These are phyloP conservation scores for Quercus glauca DNA, from an alignment of 306 rosid species.

Conservation along the genomic window DNA sequence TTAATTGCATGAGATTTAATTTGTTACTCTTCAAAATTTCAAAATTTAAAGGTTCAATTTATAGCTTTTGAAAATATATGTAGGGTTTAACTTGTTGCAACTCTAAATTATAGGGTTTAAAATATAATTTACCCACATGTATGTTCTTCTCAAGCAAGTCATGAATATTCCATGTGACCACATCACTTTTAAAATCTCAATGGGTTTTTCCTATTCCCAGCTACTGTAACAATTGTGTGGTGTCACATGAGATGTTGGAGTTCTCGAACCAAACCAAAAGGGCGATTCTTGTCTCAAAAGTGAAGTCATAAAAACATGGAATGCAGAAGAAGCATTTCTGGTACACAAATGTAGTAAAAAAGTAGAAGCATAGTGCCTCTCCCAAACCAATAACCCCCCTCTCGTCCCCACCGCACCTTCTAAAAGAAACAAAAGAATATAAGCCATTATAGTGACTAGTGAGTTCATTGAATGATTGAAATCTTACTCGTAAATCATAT, in stretches of 20 bases:
- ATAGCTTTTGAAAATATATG: too few species aligned
- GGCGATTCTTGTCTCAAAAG: neutral
- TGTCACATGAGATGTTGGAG: neutral
- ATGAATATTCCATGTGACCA: too few species aligned
- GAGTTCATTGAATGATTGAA: constrained; percentile 7
- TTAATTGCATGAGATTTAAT: too few species aligned
- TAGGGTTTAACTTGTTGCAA: too few species aligned
- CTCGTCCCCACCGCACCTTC: neutral
- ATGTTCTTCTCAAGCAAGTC: too few species aligned
- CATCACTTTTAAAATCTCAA: too few species aligned
- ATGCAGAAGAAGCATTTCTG: neutral
- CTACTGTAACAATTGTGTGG: neutral
- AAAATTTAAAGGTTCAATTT: too few species aligned
- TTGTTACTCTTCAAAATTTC: too few species aligned
- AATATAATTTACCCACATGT: too few species aligned
- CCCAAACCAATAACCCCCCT: neutral
- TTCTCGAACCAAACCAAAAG: neutral
- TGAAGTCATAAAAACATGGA: neutral
- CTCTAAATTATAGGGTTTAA: too few species aligned
- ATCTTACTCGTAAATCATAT: constrained; percentile 15
- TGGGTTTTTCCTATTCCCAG: neutral
- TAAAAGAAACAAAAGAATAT: neutral
- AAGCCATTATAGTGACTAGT: neutral
- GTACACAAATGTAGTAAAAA: neutral
- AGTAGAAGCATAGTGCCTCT: neutral